phyloP scores from a whole-genome alignment of 2,329 filamentous ascomycete genomes.

The Colletotrichum kahawae region DNA sequence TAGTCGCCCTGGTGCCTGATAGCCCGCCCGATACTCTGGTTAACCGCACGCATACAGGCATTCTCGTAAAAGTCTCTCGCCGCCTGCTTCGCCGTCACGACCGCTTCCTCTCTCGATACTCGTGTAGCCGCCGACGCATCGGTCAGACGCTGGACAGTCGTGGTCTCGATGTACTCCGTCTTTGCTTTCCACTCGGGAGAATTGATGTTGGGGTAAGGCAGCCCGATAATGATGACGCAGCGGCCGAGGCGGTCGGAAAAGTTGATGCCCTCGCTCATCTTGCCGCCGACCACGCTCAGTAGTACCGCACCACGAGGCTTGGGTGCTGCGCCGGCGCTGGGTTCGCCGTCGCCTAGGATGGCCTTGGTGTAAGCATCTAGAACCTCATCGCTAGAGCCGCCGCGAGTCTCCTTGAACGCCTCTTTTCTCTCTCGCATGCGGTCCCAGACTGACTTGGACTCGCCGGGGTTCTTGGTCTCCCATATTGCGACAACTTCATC shows the following conservation, averaged over 20 bases:
- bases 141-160: slow-evolving; percentile 43
- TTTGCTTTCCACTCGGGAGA: slow-evolving; percentile 91
- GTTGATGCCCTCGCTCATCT: slow-evolving; percentile 97
- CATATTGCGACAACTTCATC: slow-evolving; percentile 72
- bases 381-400: slow-evolving; percentile 68
- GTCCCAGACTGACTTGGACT: slow-evolving; percentile 59
- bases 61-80: slow-evolving; percentile 90
- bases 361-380: slow-evolving; percentile 75
- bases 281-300: slow-evolving; percentile 90
- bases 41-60: slow-evolving; percentile 94
- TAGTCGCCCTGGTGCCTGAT: slow-evolving; percentile 90
- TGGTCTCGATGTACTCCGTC: slow-evolving; percentile 81
- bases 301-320: slow-evolving; percentile 71
- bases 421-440: slow-evolving; percentile 63
- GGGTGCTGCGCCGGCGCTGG: background rate
- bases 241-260: slow-evolving; percentile 91
- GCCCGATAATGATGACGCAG: slow-evolving; percentile 87
- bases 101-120: slow-evolving; percentile 33
- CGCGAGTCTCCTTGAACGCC: slow-evolving; percentile 64
- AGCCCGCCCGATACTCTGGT: slow-evolving; percentile 92
- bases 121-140: slow-evolving; percentile 26
- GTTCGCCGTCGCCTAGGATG: slow-evolving; percentile 54
- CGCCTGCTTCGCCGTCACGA: slow-evolving; percentile 53
- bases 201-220: slow-evolving; percentile 91
- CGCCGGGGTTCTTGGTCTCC: slow-evolving; percentile 45